phyloP scores from a whole-genome alignment of 495 filamentous ascomycete species.

The Podospora appendiculata region DNA sequence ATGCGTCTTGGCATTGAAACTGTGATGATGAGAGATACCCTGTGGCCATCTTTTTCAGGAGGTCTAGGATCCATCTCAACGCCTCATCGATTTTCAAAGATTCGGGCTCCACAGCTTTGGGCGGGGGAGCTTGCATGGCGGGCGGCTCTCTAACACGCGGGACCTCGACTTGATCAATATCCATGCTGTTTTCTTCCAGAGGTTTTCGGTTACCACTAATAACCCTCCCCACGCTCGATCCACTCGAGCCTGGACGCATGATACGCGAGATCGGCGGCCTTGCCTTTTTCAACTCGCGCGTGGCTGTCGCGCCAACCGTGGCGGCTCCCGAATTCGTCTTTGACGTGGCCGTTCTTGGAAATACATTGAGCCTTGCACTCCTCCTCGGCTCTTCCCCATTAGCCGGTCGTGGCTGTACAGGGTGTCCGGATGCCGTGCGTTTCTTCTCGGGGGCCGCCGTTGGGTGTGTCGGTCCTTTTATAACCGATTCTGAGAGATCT shows the following conservation, averaged over 20 bases:
- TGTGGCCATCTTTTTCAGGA: constrained; percentile 73
- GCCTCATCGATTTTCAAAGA: constrained; percentile 62
- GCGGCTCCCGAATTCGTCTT: constrained; percentile 56
- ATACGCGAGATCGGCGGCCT: constrained; percentile 53
- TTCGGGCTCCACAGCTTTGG: constrained; percentile 40
- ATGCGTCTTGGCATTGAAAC: constrained; percentile 69
- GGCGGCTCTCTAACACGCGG: constrained; percentile 44
- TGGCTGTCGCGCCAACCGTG: constrained; percentile 48
- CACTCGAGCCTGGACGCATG: constrained; percentile 42
- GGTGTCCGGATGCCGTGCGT: constrained; percentile 78
- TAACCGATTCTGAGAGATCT: constrained; percentile 14
- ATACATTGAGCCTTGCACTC: constrained; percentile 62
- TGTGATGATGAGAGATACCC: constrained; percentile 70
- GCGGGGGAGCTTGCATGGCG: constrained; percentile 17
- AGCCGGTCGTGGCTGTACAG: constrained; percentile 49
- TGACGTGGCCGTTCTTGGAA: constrained; percentile 45
- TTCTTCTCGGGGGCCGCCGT: constrained; percentile 54
- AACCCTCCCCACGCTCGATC: constrained; percentile 66
- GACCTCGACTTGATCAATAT: constrained; percentile 49
- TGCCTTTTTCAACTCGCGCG: constrained; percentile 70
- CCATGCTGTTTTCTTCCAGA: constrained; percentile 53
- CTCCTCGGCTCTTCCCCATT: constrained; percentile 61
- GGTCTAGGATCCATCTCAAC: constrained; percentile 65
- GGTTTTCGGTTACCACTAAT: constrained; percentile 81
- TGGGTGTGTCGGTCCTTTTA: constrained; percentile 15